Percentiles rank a stretch among this genome's conserved stretches.
These are phyloP conservation scores for Urostyla sp. DNA, from an alignment of 73 alveolate species.

Conservation along the genomic window DNA sequence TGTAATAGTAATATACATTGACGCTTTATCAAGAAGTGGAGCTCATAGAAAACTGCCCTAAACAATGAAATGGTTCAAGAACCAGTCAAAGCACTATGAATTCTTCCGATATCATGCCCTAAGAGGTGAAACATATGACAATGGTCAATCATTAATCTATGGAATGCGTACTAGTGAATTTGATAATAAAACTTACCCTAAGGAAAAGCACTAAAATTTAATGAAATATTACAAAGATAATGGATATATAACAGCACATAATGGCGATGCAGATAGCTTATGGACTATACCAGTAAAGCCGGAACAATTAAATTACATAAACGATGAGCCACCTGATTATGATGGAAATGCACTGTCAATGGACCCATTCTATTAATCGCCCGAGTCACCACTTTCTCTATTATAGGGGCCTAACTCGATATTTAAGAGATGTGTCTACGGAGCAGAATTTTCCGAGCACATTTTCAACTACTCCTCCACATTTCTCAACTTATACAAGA, in stretches of 20 bases:
- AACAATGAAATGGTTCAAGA: not conserved
- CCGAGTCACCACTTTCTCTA: not conserved
- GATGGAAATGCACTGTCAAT: not conserved
- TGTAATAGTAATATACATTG: not conserved
- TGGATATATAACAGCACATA: not conserved
- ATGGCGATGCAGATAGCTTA: not conserved
- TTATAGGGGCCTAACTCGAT: constrained; percentile 34
- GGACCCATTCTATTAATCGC: not conserved
- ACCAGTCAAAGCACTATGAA: not conserved
- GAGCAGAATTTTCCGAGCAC: constrained; percentile 31
- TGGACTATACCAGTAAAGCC: not conserved
- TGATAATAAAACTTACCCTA: not conserved
- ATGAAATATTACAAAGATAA: not conserved
- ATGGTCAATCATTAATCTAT: not conserved
- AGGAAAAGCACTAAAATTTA: not conserved
- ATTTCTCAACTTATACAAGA: constrained; percentile 32
- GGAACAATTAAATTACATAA: not conserved
- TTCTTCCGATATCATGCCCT: not conserved
- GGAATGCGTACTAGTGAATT: not conserved
- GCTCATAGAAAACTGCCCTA: constrained; percentile 7
- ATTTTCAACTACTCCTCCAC: constrained; percentile 28
- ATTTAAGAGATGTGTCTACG: constrained; percentile 56
- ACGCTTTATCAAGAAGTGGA: not conserved
- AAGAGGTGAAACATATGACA: not conserved
- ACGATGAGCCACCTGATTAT: constrained; percentile 1